Evolutionary conservation across 495 filamentous ascomycete species (phyloP).

Genomic region (Penicillium pancosmium): DNA sequence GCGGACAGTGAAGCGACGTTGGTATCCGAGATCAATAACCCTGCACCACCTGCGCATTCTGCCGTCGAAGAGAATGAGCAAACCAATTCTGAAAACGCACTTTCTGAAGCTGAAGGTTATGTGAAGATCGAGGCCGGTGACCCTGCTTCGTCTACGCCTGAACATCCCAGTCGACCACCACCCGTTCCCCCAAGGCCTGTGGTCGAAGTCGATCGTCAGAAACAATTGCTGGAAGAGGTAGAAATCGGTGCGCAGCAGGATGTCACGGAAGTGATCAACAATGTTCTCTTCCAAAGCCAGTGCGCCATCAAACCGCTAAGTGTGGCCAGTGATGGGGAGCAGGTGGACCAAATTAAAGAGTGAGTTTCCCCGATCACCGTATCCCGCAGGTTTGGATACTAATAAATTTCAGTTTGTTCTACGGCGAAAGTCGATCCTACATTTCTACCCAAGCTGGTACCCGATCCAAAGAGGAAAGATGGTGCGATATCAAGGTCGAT

Average conservation of each 20-base stretch:
- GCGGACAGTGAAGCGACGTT: slow-evolving; percentile 46
- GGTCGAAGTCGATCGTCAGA: slow-evolving; percentile 36
- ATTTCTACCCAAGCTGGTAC: slow-evolving; percentile 47
- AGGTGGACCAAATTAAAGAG: slow-evolving; percentile 77
- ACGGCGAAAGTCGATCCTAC: slow-evolving; percentile 57
- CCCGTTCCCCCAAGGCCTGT: slow-evolving; percentile 52
- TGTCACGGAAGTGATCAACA: slow-evolving; percentile 92
- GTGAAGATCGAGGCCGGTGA: slow-evolving; percentile 4
- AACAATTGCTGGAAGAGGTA: slow-evolving; percentile 54
- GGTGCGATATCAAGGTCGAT: slow-evolving; percentile 65
- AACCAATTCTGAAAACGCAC: not conserved
- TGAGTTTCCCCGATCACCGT: slow-evolving; percentile 29
- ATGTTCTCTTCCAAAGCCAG: slow-evolving; percentile 85
- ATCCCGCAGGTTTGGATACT: slow-evolving; percentile 9
- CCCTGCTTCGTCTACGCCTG: slow-evolving; percentile 5
- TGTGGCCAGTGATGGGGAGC: slow-evolving; percentile 66
- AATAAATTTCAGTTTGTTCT: slow-evolving; percentile 55
- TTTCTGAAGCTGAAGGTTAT: not conserved
- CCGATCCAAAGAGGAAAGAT: slow-evolving; percentile 58
- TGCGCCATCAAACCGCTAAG: slow-evolving; percentile 74
- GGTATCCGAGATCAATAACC: not conserved
- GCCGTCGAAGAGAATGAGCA: slow-evolving; percentile 1
- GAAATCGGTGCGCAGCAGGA: slow-evolving; percentile 79
- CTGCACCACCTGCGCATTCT: not conserved
- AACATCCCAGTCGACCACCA: slow-evolving; percentile 38